These are phyloP conservation scores for Penicillium subrubescens DNA, from an alignment of 495 filamentous ascomycete genomes.

Conservation along the genomic window DNA sequence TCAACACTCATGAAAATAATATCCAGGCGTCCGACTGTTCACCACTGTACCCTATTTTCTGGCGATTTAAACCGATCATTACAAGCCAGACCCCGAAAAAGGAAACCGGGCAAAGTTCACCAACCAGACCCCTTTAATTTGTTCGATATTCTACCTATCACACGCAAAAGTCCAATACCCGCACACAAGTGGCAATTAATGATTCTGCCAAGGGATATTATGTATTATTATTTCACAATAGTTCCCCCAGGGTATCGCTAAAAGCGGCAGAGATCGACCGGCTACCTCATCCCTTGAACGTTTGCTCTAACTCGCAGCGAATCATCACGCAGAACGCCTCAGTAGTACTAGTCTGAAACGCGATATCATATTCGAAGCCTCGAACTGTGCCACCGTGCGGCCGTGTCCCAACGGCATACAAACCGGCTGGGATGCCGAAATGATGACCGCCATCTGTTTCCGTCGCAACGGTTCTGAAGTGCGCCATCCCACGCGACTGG, in stretches of 20 bases:
- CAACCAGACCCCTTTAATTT: not conserved
- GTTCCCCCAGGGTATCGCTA: not conserved
- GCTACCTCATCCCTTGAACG: constrained; percentile 20
- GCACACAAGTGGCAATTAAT: not conserved
- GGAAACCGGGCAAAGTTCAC: not conserved
- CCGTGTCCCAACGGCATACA: not conserved
- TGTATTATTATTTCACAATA: not conserved
- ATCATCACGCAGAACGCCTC: constrained; percentile 11
- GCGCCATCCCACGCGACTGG: constrained; percentile 3
- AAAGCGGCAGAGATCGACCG: not conserved
- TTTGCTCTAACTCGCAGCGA: too few relatives aligned
- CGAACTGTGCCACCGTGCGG: constrained; percentile 2
- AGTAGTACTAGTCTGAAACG: constrained; percentile 24
- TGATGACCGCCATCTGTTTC: constrained; percentile 23
- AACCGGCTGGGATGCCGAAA: constrained; percentile 18
- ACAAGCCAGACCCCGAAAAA: not conserved
- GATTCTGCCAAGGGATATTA: constrained; percentile 2
- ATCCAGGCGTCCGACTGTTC: not conserved
- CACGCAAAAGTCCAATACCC: not conserved
- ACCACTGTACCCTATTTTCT: not conserved
- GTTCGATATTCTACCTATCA: constrained; percentile 6
- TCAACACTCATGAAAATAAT: not conserved
- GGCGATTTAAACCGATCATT: not conserved
- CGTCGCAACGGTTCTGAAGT: constrained; percentile 19
- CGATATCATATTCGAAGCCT: constrained; percentile 1